Percentiles rank a stretch among this genome's conserved stretches.
phyloP scores from a whole-genome alignment of 345 rosid species.

The Laguncularia racemosa region DNA sequence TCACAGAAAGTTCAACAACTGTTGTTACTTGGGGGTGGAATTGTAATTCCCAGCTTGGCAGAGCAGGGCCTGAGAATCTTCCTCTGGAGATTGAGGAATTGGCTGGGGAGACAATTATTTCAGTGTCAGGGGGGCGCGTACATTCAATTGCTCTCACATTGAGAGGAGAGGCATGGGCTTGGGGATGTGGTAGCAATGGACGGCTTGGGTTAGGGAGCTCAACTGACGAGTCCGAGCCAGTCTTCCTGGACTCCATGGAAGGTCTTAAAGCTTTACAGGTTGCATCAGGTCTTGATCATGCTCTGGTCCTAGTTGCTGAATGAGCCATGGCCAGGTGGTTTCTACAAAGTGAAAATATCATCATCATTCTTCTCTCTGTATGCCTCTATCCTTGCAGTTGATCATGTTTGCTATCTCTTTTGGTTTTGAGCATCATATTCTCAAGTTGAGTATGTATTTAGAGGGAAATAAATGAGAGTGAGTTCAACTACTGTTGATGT shows the following conservation, averaged over 20 bases:
- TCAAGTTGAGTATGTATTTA: too few species aligned
- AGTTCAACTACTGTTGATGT: too few species aligned
- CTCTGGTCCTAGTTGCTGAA: conserved; percentile 41
- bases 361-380: too few species aligned
- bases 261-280: conserved; percentile 52
- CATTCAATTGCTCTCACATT: conserved; percentile 65
- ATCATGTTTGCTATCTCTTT: too few species aligned
- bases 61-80: conserved; percentile 42
- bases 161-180: conserved; percentile 63
- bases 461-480: too few species aligned
- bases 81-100: conserved; percentile 45
- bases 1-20: conserved; percentile 13
- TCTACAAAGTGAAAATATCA: too few species aligned
- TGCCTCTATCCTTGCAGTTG: too few species aligned
- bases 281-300: conserved; percentile 79
- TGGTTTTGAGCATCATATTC: too few species aligned
- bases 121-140: conserved; percentile 64
- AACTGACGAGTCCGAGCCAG: conserved; percentile 55
- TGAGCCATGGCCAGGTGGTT: conserved; percentile 2
- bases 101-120: conserved; percentile 37
- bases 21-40: conserved; percentile 93
- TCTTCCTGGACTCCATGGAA: conserved; percentile 45
- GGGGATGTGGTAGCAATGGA: conserved; percentile 86
- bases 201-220: conserved; percentile 86
- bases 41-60: conserved; percentile 70